phyloP scores from a whole-genome alignment of 2,329 filamentous ascomycete genomes.

The Epichloe sibirici region DNA sequence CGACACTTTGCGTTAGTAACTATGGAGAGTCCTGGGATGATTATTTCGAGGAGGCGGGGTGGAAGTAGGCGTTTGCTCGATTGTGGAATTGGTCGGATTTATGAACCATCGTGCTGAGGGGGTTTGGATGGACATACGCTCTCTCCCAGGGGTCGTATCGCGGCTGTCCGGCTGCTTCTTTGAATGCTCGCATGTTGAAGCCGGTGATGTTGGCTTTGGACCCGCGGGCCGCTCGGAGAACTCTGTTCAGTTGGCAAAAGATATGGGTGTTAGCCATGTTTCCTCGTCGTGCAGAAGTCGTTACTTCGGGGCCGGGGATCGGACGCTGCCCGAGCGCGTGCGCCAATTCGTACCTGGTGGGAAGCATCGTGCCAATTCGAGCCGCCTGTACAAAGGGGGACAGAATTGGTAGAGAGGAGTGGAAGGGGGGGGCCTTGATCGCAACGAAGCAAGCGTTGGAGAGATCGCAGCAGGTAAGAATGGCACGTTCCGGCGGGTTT shows the following conservation, averaged over 20 bases:
- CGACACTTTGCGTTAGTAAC: not conserved
- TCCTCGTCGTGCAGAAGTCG: not conserved
- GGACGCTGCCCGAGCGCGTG: slow-evolving; percentile 3
- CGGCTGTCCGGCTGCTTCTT: slow-evolving; percentile 51
- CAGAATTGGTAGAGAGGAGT: not conserved
- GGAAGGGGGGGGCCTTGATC: not conserved
- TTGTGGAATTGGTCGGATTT: not conserved
- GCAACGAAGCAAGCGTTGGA: slow-evolving; percentile 2
- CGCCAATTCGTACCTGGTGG: slow-evolving; percentile 23
- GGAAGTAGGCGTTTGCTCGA: not conserved
- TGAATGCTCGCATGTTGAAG: slow-evolving; percentile 78
- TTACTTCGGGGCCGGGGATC: not conserved
- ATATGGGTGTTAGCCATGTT: not conserved
- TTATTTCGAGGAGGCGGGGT: not conserved
- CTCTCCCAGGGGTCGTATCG: slow-evolving; percentile 56
- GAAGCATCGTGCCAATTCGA: slow-evolving; percentile 21
- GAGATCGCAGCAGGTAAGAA: not conserved
- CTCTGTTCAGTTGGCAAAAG: slow-evolving; percentile 15
- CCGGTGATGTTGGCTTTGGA: slow-evolving; percentile 71
- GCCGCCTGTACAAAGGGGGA: not conserved
- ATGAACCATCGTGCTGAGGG: not conserved
- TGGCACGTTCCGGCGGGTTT: not conserved
- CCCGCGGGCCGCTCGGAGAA: slow-evolving; percentile 40
- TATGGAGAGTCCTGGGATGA: slow-evolving; percentile 9
- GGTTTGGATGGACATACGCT: slow-evolving; percentile 34